A percentile compares a stretch with the other conserved stretches of the same genome.
These are phyloP conservation scores for Neoarthrinium moseri DNA, from an alignment of 2,329 filamentous ascomycete species.

Conservation along the genomic window DNA sequence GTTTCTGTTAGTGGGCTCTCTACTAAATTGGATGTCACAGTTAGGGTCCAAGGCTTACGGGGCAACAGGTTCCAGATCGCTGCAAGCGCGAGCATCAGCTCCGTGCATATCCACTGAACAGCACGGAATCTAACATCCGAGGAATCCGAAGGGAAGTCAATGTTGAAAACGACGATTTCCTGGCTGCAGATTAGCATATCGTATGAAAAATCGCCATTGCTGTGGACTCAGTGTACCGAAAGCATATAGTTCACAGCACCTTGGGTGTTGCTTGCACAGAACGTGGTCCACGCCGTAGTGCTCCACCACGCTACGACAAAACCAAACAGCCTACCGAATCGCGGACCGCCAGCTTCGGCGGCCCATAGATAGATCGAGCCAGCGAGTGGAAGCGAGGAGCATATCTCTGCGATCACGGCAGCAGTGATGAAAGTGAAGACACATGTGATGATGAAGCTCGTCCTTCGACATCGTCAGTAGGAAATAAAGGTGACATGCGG, in stretches of 20 bases:
- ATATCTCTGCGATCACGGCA: slow-evolving; percentile 59
- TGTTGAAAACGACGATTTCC: slow-evolving; percentile 57
- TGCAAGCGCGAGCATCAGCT: slow-evolving; percentile 48
- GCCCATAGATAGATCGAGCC: slow-evolving; percentile 63
- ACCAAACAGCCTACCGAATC: slow-evolving; percentile 54
- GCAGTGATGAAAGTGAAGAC: slow-evolving; percentile 62
- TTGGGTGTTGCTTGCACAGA: slow-evolving; percentile 53
- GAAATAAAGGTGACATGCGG: too few relatives aligned
- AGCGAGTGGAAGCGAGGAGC: slow-evolving; percentile 56
- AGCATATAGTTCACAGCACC: slow-evolving; percentile 52
- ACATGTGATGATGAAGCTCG: slow-evolving; percentile 58
- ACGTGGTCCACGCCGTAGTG: slow-evolving; percentile 61
- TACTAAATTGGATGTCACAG: slow-evolving; percentile 5
- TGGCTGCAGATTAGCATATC: too few relatives aligned
- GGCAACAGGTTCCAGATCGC: slow-evolving; percentile 49
- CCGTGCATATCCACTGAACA: slow-evolving; percentile 60
- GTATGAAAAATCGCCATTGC: too few relatives aligned
- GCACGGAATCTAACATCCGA: slow-evolving; percentile 56
- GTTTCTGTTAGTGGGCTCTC: slow-evolving; percentile 11
- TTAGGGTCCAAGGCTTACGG: slow-evolving; percentile 33
- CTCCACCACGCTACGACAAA: slow-evolving; percentile 66
- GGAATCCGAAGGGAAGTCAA: slow-evolving; percentile 52
- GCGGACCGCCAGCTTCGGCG: slow-evolving; percentile 55
- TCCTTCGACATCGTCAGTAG: too few relatives aligned
- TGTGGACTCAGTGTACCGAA: too few relatives aligned